Base-by-base conservation (phyloP, 768 basidiomycete species). In the Ramaria sp. region DNA sequence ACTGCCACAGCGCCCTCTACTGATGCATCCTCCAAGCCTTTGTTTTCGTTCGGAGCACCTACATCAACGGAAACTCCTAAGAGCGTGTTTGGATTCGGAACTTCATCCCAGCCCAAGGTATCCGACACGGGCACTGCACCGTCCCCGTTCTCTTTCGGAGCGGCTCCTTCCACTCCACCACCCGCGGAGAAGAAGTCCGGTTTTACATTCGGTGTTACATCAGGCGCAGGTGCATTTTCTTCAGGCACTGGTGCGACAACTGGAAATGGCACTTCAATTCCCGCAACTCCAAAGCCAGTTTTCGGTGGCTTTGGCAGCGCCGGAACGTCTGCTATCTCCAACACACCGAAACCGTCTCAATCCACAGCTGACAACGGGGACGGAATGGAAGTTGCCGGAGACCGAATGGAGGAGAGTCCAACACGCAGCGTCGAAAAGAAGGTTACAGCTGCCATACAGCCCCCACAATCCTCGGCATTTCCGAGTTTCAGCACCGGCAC, bases 401-500 rank as follows among this genome's bases (percentile, higher is more conserved):
- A 57, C 24, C 24, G 70, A 56, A 90, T 90, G 88, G 88, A 90
- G 41, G 88, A 89, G 68, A 90, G 88, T 61, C 88, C 88, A 1
- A 81, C 78, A 2, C 75, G 86, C 58, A 83, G 84, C 9, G 70
- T 80, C 7, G 55, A 57, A 27, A 57, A 57, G 39, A 57, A 57
- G 46, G 55, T 41, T 38, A 22, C 10, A 15, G n/a, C 48, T 17
- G 20, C 33, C 19, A 20, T 38, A 20, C 43, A 56, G 30, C 42
- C 43, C 19, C 47, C 48, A 61, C 65, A 3, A 52, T 62, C 12
- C 52, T 53, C 49, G 52, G 65, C 53, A 60, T 68, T 60, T 57
- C 63, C 53, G 39, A 46, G 53, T 45, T 64, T 69, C 59, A 59
- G 63, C 46, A 49, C 50, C 53, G 71, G 75, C 11, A 66, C 67